Conservation (phyloP, 1,284 basidiomycete genomes). For the Ustilago bromivora region DNA sequence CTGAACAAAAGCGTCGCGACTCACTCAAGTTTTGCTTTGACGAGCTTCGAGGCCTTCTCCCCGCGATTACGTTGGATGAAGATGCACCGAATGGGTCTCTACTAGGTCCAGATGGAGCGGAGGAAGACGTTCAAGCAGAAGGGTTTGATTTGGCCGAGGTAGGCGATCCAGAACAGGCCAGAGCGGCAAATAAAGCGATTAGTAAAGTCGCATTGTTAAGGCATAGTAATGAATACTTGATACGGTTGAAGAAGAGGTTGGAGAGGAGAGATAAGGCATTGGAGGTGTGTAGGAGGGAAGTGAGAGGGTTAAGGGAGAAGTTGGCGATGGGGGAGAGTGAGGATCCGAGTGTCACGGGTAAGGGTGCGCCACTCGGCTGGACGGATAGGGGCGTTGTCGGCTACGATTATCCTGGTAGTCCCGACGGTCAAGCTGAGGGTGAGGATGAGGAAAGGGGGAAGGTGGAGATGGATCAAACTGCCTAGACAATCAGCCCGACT, state of each 20-base stretch:
- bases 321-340: conserved; percentile 58
- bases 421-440: neutral
- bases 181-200: conserved; percentile 77
- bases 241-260: conserved; percentile 80
- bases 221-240: conserved; percentile 88
- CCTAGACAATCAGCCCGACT: neutral
- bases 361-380: conserved; percentile 33
- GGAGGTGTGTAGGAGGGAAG: conserved; percentile 77
- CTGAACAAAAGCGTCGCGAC: conserved; percentile 96
- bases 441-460: conserved; percentile 11
- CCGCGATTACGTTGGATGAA: conserved; percentile 71
- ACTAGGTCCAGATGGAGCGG: conserved; percentile 62
- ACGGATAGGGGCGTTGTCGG: conserved; percentile 8
- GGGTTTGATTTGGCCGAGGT: conserved; percentile 52
- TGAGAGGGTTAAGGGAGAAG: conserved; percentile 75
- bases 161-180: conserved; percentile 47
- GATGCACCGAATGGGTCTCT: conserved; percentile 64
- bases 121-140: conserved; percentile 62
- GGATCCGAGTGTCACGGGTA: conserved; percentile 41
- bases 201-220: conserved; percentile 92
- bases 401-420: conserved; percentile 8
- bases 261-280: conserved; percentile 87
- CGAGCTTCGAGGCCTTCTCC: conserved; percentile 86
- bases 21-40: conserved; percentile 96
- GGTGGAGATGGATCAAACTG: conserved; percentile 40